Evolutionary conservation across 176 grass and related monocot genomes (phyloP).

Genomic region (Metroxylon sagu): DNA sequence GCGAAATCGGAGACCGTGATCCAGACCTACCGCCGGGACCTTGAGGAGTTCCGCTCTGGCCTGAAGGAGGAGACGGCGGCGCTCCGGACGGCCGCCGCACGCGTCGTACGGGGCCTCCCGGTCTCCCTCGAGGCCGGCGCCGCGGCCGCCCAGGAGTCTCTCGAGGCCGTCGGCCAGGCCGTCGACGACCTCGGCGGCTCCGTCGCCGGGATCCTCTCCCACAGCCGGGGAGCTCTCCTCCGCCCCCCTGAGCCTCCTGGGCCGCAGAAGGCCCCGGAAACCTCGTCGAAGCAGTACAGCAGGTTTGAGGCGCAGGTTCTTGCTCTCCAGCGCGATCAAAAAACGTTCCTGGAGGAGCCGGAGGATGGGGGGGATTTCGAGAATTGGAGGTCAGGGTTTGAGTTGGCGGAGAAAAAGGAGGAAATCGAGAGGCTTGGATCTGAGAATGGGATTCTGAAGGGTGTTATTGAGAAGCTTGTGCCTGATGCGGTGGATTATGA

Average conservation of each 20-base stretch:
- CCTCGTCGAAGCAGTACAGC: conserved; percentile 26
- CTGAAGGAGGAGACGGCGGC: conserved; percentile 78
- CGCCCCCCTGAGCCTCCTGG: neutral
- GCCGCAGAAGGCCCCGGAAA: neutral
- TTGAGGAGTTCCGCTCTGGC: conserved; percentile 82
- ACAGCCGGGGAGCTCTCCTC: conserved; percentile 72
- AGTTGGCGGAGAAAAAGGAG: conserved; percentile 43
- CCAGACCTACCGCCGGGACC: conserved; percentile 74
- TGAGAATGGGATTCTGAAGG: conserved; percentile 44
- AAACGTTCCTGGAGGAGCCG: conserved; percentile 60
- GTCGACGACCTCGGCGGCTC: conserved; percentile 44
- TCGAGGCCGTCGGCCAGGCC: conserved; percentile 30
- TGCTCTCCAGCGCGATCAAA: conserved; percentile 56
- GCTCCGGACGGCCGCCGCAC: conserved; percentile 47
- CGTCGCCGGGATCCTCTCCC: conserved; percentile 56
- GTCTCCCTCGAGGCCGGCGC: conserved; percentile 24
- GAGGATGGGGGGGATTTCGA: conserved; percentile 62
- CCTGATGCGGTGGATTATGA: conserved; percentile 49
- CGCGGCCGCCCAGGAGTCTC: conserved; percentile 13
- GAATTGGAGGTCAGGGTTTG: conserved; percentile 57
- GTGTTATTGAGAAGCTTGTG: conserved; percentile 51
- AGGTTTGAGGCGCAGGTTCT: conserved; percentile 72
- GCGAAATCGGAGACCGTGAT: conserved; percentile 72
- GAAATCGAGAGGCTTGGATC: conserved; percentile 70
- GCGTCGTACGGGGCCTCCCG: conserved; percentile 44